These are phyloP conservation scores for Suillus brevipes DNA, from an alignment of 768 basidiomycete genomes.

Conservation along the genomic window DNA sequence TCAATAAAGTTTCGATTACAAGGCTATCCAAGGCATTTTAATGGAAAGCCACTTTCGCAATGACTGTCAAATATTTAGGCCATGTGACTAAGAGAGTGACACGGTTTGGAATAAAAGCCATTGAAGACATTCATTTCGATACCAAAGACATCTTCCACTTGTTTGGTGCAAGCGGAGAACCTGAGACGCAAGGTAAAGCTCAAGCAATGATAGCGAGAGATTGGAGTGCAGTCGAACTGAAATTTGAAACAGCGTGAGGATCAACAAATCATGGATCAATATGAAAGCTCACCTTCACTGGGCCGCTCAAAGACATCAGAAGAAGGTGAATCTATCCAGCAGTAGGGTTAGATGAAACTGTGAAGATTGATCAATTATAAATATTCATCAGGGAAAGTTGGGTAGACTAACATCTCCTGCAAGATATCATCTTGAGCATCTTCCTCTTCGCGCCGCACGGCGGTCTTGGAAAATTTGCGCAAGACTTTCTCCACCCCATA, in stretches of 20 bases:
- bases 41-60: too few relatives aligned
- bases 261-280: too few relatives aligned
- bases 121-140: too few relatives aligned
- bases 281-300: conserved; percentile 79
- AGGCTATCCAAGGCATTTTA: too few relatives aligned
- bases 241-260: conserved; percentile 9
- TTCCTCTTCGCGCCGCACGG: conserved; percentile 93
- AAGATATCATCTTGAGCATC: conserved; percentile 98
- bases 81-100: too few relatives aligned
- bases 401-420: conserved; percentile 86
- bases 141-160: too few relatives aligned
- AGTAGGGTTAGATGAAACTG: conserved; percentile 98
- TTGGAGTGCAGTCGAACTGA: conserved; percentile 92
- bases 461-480: conserved; percentile 96
- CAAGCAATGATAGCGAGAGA: too few relatives aligned
- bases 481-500: conserved; percentile 94
- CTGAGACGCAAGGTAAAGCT: too few relatives aligned
- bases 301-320: conserved; percentile 92
- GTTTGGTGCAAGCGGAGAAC: too few relatives aligned
- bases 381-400: background rate
- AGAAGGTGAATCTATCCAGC: conserved; percentile 98
- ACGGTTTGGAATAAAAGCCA: too few relatives aligned
- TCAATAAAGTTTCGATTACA: too few relatives aligned
- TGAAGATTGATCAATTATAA: conserved; percentile 10
- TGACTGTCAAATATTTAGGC: too few relatives aligned